Evolutionary conservation across 2,329 filamentous ascomycete genomes (phyloP), one percentile per base, ranked within the genome.

Genomic region (Hypocrella siamensis): DNA sequence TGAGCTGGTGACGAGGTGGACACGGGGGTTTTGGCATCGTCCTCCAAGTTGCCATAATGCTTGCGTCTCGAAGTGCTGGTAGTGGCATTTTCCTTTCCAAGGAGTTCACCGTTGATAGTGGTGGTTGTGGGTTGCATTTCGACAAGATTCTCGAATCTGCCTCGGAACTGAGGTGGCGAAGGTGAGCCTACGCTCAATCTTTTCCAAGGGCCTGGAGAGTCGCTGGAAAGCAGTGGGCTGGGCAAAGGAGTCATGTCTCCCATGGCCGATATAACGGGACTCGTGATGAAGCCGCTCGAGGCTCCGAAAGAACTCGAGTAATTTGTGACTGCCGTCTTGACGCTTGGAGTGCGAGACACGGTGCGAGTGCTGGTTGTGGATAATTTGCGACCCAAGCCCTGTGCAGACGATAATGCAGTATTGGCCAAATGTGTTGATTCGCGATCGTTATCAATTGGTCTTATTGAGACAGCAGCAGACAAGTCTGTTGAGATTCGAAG

Each of bases 241-340:
- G 81, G 81, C 21, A 90, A 58, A 34, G 81, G 81, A 4, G 82
- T 88, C 39, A 90, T 59, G 49, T 84, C 78, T 38, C 75, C 74
- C 72, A 85, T 78, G 28, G 79, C 79, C 36, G 74, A 68, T 33
- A 85, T 70, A 40, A 80, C 69, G 4, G 80, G 80, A 34, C 79
- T 85, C 6, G 79, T 70, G n/a, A 79, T 63, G 19, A 67, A 60
- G 4, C 79, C 84, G 44, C 69, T 78, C 10, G 77, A 65, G 2
- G 73, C 62, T 24, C 69, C 74, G 12, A 53, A 47, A 18, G 60
- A 51, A 26, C 65, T 60, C 21, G 71, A 56, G 37, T 58, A 58
- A 45, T 58, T 61, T 28, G 58, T 52, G 14, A 72, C 51, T 29
- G 63, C 58, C n/a, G 67, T 61, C 44, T 74, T 75, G 37, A 75